Base-by-base conservation (phyloP, 1,284 basidiomycete species). In the Pterulicium gracile region DNA sequence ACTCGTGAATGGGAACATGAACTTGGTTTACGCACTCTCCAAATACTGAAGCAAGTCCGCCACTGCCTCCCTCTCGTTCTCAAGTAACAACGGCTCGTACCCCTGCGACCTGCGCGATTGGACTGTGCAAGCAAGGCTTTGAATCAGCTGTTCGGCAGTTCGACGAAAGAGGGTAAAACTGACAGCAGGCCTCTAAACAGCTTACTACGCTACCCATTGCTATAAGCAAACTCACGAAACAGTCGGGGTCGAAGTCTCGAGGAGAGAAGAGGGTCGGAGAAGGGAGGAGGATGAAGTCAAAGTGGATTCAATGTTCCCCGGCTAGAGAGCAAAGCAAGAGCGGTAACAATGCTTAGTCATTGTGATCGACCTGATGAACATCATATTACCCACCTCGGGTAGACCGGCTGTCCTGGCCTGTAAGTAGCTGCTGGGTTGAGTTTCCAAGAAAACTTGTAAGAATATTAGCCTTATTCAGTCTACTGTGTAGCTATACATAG, bases 31-130 rank as follows among this genome's bases (percentile, higher is more conserved):
- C 85, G 61, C 63, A 97, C 95, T 98, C 71, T 98, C 95, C 51
- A 98, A 82, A 62, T 92, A 98, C 64, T 98, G 95, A 4, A 98
- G 76, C 47, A 98, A 72, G 66, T 98, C 96, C 24, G 96, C 96
- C 20, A 98, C 95, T 3, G 95, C 96, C 68, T 98, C 95, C 55
- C 96, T 80, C 72, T 98, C 95, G 61, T 95, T 98, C 74, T 98
- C 96, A 47, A 98, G 73, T 47, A 98, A 72, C 48, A 98, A 69
- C 32, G 96, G 95, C 66, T 98, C 95, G 60, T 93, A 93, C 49
- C 81, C 75, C 67, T 92, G 84, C 54, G 85, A 83, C 71, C 75
- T 80, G 61, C 79, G 80, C 58, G 84, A 82, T 53, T 72, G 74
- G 63, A 86, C 86, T 88, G 59, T 32, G 48, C 51, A 36, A 49